Conservation (phyloP, 495 filamentous ascomycete species). For the Podospora fimiseda region DNA sequence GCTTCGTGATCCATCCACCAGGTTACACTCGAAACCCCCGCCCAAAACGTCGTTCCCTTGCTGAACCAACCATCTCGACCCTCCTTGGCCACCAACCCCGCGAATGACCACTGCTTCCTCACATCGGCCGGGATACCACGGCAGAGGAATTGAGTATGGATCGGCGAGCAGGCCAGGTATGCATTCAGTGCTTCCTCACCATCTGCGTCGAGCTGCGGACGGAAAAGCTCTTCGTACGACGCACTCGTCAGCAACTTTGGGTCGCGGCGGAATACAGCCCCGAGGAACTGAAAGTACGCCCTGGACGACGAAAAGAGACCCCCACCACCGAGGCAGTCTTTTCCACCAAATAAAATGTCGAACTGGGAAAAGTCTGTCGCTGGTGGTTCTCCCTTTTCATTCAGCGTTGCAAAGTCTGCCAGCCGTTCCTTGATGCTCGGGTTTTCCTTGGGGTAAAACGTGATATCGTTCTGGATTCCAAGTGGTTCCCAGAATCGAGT, state of each 20-base stretch:
- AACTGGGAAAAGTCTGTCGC: slow-evolving; percentile 1
- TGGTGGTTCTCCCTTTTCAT: slow-evolving; percentile 6
- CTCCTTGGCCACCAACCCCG: slow-evolving; percentile 4
- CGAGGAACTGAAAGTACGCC: slow-evolving; percentile 11
- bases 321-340: slow-evolving; percentile 5
- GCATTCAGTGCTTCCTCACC: slow-evolving; percentile 9
- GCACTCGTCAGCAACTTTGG: background rate
- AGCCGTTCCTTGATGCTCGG: slow-evolving; percentile 1
- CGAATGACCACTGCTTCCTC: slow-evolving; percentile 10
- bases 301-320: slow-evolving; percentile 7
- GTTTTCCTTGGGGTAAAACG: slow-evolving; percentile 6
- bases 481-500: slow-evolving; percentile 9
- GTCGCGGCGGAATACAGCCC: slow-evolving; percentile 11
- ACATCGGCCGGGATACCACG: slow-evolving; percentile 4
- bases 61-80: slow-evolving; percentile 6
- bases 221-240: slow-evolving; percentile 12
- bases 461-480: slow-evolving; percentile 1
- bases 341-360: slow-evolving; percentile 2
- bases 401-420: slow-evolving; percentile 3
- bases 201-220: slow-evolving; percentile 10
- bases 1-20: slow-evolving; percentile 13
- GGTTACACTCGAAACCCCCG: slow-evolving; percentile 4
- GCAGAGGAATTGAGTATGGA: slow-evolving; percentile 5
- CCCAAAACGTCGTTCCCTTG: slow-evolving; percentile 10
- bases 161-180: slow-evolving; percentile 3